Evolutionary conservation across 306 rosid species (phyloP).

Genomic region (Rosa chinensis): DNA sequence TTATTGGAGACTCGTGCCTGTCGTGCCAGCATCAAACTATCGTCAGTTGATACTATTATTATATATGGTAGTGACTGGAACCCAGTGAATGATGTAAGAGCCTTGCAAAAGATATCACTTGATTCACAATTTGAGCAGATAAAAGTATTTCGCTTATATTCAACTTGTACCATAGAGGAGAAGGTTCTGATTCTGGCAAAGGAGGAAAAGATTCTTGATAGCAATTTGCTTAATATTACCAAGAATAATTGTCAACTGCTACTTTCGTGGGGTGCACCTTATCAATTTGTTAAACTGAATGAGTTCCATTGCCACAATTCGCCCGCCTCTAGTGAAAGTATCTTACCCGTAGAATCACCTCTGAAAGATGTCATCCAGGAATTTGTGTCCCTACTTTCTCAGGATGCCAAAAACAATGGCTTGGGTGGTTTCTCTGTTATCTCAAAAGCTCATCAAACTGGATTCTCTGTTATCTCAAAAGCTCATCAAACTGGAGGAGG

Average conservation of each 20-base stretch:
- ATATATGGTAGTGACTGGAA: conserved; percentile 90
- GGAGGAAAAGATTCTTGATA: conserved; percentile 64
- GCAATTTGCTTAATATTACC: conserved; percentile 39
- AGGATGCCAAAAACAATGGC: conserved; percentile 41
- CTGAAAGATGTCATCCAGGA: conserved; percentile 49
- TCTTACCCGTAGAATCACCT: conserved; percentile 31
- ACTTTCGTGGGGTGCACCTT: conserved; percentile 80
- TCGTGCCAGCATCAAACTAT: conserved; percentile 58
- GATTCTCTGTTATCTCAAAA: conserved; percentile 45
- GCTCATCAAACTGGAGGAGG: conserved; percentile 61
- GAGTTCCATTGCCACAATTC: conserved; percentile 47
- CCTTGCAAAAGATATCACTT: conserved; percentile 74
- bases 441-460: conserved; percentile 58
- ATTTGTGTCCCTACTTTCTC: conserved; percentile 50
- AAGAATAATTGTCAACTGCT: conserved; percentile 51
- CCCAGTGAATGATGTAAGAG: conserved; percentile 71
- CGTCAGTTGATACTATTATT: conserved; percentile 65
- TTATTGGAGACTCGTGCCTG: conserved; percentile 81
- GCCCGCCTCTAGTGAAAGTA: conserved; percentile 22
- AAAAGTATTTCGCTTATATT: conserved; percentile 76
- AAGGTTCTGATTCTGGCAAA: conserved; percentile 65
- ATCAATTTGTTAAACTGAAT: conserved; percentile 58
- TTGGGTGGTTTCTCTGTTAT: conserved; percentile 41
- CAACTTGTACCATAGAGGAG: conserved; percentile 82
- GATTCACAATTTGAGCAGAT: conserved; percentile 61